Evolutionary conservation across 305 asterid genomes (phyloP).

Genomic region (Ilex paraguariensis): DNA sequence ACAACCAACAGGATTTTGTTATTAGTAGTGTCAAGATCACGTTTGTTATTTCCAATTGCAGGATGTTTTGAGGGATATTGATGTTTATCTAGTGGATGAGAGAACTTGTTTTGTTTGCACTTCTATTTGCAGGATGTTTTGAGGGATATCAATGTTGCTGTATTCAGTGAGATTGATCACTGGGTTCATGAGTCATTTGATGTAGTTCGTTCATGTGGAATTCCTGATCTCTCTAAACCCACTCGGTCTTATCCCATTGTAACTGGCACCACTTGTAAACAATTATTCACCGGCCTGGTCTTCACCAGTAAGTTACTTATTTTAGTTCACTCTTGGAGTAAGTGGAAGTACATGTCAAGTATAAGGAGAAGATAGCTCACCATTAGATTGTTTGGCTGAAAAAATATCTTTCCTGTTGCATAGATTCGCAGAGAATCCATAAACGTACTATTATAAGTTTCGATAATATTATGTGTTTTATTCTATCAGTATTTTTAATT

Average conservation of each 20-base stretch:
- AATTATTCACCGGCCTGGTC: constrained; percentile 69
- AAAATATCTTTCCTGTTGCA: too few species aligned
- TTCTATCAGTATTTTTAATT: too few species aligned
- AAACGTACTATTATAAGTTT: too few species aligned
- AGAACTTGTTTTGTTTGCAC: too few species aligned
- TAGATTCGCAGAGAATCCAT: too few species aligned
- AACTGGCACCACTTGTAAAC: constrained; percentile 35
- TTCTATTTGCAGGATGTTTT: constrained; percentile 50
- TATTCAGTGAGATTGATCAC: constrained; percentile 51
- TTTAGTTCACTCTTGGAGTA: neutral
- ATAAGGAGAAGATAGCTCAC: too few species aligned
- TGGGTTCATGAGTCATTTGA: constrained; percentile 70
- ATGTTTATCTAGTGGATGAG: too few species aligned
- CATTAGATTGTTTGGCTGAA: too few species aligned
- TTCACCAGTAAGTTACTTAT: constrained; percentile 57
- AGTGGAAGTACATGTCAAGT: too few species aligned
- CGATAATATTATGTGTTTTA: too few species aligned
- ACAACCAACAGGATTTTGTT: neutral
- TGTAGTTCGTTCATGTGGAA: constrained; percentile 38
- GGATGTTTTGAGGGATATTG: constrained; percentile 54
- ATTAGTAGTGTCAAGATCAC: neutral
- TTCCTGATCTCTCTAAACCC: constrained; percentile 30
- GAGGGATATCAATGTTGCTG: constrained; percentile 54
- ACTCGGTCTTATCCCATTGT: constrained; percentile 53
- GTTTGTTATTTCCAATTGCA: constrained; percentile 15